phyloP scores from a whole-genome alignment of 1,284 basidiomycete species.

The Neonothopanus nambi region DNA sequence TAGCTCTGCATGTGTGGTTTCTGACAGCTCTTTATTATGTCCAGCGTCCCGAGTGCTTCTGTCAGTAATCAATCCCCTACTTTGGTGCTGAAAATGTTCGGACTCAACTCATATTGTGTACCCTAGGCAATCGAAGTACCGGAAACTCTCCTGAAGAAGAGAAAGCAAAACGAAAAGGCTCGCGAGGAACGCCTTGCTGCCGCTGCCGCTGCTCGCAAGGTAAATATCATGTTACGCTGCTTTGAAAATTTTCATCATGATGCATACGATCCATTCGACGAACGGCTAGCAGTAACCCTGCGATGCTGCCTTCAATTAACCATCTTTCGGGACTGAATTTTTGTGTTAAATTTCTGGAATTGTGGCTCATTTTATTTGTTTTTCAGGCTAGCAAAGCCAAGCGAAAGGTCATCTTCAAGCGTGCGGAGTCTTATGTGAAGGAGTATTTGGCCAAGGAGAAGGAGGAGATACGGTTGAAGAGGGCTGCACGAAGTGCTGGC shows the following conservation, averaged over 20 bases:
- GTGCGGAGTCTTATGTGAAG: constrained; percentile 97
- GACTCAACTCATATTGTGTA: constrained; percentile 11
- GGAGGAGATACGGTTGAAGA: constrained; percentile 96
- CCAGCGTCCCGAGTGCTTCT: constrained; percentile 69
- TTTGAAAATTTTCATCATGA: constrained; percentile 52
- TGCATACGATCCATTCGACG: constrained; percentile 75
- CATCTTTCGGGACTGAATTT: constrained; percentile 96
- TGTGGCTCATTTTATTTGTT: constrained; percentile 17
- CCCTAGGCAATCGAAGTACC: constrained; percentile 86
- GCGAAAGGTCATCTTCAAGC: constrained; percentile 99
- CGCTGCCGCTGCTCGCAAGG: constrained; percentile 90
- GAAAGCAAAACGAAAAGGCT: constrained; percentile 97
- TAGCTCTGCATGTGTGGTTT: constrained; percentile 15
- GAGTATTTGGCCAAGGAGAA: constrained; percentile 93
- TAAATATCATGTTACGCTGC: constrained; percentile 42
- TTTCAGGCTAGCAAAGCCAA: constrained; percentile 83
- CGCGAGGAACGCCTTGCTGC: constrained; percentile 93
- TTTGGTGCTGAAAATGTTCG: constrained; percentile 19
- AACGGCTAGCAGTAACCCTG: constrained; percentile 67
- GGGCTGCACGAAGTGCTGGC: constrained; percentile 88
- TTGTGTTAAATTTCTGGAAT: constrained; percentile 15
- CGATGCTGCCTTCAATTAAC: constrained; percentile 85
- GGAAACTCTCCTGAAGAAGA: constrained; percentile 99
- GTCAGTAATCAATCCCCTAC: constrained; percentile 43
- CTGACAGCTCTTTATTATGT: constrained; percentile 11